These are phyloP conservation scores for Lactarius tabidus DNA, from an alignment of 768 basidiomycete genomes.

Conservation along the genomic window DNA sequence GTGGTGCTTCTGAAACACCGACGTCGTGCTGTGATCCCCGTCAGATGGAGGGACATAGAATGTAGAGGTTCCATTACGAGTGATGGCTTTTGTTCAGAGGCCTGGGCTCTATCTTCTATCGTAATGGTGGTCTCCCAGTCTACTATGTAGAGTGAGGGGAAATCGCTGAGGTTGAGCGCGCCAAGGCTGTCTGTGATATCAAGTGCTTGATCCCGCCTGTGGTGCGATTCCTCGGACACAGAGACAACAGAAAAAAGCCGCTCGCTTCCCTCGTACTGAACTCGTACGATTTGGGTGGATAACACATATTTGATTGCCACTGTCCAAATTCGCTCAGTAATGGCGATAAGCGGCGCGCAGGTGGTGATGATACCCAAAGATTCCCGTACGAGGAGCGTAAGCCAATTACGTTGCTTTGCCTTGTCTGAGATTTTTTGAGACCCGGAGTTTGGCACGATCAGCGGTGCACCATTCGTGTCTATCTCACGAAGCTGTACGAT, in stretches of 20 bases:
- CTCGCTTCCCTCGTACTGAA: slow-evolving; percentile 55
- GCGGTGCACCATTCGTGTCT: slow-evolving; percentile 18
- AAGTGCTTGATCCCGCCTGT: slow-evolving; percentile 24
- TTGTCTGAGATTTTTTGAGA: slow-evolving; percentile 24
- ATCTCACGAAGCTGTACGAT: slow-evolving; percentile 52
- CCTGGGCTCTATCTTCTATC: slow-evolving; percentile 35
- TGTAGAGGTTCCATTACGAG: slow-evolving; percentile 19
- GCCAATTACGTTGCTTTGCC: slow-evolving; percentile 58
- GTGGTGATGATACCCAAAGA: slow-evolving; percentile 46
- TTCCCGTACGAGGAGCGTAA: slow-evolving; percentile 62
- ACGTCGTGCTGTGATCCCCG: slow-evolving; percentile 10
- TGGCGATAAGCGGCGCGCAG: slow-evolving; percentile 5
- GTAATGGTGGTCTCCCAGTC: slow-evolving; percentile 65
- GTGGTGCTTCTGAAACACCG: slow-evolving; percentile 43
- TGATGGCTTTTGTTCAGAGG: slow-evolving; percentile 25
- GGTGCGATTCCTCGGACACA: slow-evolving; percentile 36
- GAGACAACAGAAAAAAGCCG: slow-evolving; percentile 56
- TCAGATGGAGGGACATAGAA: slow-evolving; percentile 2
- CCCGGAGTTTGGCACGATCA: slow-evolving; percentile 6
- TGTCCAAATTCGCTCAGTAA: slow-evolving; percentile 29
- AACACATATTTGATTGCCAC: slow-evolving; percentile 73
- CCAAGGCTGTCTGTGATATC: slow-evolving; percentile 42
- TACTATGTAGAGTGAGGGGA: slow-evolving; percentile 51
- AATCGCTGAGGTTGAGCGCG: slow-evolving; percentile 42
- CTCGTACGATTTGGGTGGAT: slow-evolving; percentile 53